A percentile compares a stretch with the other conserved stretches of the same genome.
Evolutionary conservation across 1,139 yeast genomes (phyloP).

Genomic region (Yamadazyma triangularis): DNA sequence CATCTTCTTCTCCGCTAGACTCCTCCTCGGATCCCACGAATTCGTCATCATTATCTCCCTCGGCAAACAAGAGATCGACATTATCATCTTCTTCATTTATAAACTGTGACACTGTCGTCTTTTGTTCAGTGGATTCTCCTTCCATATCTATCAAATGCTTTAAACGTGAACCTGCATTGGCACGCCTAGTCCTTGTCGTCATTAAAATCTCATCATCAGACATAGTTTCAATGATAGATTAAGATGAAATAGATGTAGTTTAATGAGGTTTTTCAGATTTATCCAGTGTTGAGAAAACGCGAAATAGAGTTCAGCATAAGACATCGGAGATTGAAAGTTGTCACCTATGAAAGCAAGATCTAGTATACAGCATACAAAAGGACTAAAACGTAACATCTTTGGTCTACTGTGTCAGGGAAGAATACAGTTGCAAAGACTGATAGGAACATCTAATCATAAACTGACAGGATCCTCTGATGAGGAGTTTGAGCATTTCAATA

Average conservation of each 20-base stretch:
- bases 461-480: constrained; percentile 29
- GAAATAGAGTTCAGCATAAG: too few relatives aligned
- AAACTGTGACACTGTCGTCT: constrained; percentile 19
- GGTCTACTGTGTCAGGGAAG: too few relatives aligned
- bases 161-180: constrained; percentile 88
- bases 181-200: constrained; percentile 72
- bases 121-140: constrained; percentile 20
- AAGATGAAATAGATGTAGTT: too few relatives aligned
- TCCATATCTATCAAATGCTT: constrained; percentile 72
- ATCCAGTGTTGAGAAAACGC: too few relatives aligned
- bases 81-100: constrained; percentile 66
- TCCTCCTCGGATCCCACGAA: constrained; percentile 41
- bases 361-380: too few relatives aligned
- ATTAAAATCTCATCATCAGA: constrained; percentile 43
- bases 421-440: too few relatives aligned
- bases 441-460: too few relatives aligned
- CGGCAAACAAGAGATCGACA: constrained; percentile 71
- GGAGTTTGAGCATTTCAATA: constrained; percentile 78
- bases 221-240: constrained; percentile 11
- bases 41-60: constrained; percentile 88
- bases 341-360: too few relatives aligned
- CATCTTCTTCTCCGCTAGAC: constrained; percentile 40
- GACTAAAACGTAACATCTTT: too few relatives aligned
- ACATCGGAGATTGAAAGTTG: too few relatives aligned
- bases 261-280: too few relatives aligned